These are phyloP conservation scores for Suhomyces guaymorum DNA, from an alignment of 1,139 yeast genomes.

Conservation along the genomic window DNA sequence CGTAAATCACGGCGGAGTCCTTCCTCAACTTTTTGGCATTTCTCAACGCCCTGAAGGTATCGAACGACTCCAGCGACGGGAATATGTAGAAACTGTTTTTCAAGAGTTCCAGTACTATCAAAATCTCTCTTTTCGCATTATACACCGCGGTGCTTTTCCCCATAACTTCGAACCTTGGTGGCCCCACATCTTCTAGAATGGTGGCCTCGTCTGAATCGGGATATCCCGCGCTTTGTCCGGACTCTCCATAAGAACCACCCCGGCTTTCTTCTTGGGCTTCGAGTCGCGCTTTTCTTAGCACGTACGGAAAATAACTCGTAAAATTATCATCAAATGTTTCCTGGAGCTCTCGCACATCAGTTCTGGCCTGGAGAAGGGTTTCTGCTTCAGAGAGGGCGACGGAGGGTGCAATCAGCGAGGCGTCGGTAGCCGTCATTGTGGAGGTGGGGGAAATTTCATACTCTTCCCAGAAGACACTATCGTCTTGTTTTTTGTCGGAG, in stretches of 20 bases:
- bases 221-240: too few species aligned
- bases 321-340: conserved; percentile 39
- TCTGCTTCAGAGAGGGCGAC: conserved; percentile 21
- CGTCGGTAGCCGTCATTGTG: too few species aligned
- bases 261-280: conserved; percentile 9
- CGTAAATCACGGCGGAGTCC: conserved; percentile 25
- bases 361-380: conserved; percentile 20
- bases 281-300: conserved; percentile 31
- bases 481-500: too few species aligned
- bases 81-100: conserved; percentile 34
- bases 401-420: conserved; percentile 14
- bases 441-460: conserved; percentile 5
- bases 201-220: conserved; percentile 31
- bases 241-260: too few species aligned
- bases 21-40: conserved; percentile 26
- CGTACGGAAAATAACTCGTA: conserved; percentile 39
- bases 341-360: conserved; percentile 35
- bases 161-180: conserved; percentile 17
- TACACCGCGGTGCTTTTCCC: conserved; percentile 18
- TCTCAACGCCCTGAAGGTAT: conserved; percentile 32
- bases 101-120: conserved; percentile 38
- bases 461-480: too few species aligned
- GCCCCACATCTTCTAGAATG: conserved; percentile 22
- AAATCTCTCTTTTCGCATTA: conserved; percentile 30
- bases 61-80: conserved; percentile 31